Conservation (phyloP, 805 yeast species). For the Metschnikowia baotianmanensis region DNA sequence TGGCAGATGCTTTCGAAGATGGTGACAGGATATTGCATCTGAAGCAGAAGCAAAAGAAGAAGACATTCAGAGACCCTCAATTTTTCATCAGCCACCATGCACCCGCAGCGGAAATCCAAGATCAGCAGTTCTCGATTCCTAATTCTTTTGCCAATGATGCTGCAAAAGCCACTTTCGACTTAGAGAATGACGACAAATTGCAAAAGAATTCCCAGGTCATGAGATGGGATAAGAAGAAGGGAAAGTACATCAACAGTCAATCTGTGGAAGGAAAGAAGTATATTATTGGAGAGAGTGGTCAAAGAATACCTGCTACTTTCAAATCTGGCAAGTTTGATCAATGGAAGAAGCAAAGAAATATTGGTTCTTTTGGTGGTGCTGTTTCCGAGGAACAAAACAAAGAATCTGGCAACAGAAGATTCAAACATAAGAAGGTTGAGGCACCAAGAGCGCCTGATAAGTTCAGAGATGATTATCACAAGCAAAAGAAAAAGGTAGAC, state of each 20-base stretch:
- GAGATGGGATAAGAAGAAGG: constrained; percentile 92
- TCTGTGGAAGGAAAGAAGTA: constrained; percentile 74
- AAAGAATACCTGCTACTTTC: constrained; percentile 85
- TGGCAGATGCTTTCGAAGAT: constrained; percentile 50
- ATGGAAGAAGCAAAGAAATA: constrained; percentile 76
- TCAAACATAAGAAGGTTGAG: constrained; percentile 67
- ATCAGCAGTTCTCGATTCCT: constrained; percentile 59
- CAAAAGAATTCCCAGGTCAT: constrained; percentile 68
- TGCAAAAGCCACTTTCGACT: constrained; percentile 79
- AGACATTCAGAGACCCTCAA: constrained; percentile 68
- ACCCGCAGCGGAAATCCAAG: constrained; percentile 74
- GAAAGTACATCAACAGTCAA: constrained; percentile 78
- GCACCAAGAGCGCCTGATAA: constrained; percentile 94
- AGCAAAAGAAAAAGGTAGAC: constrained; percentile 77
- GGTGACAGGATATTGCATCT: constrained; percentile 41
- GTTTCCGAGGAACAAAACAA: constrained; percentile 17
- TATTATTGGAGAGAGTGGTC: constrained; percentile 94
- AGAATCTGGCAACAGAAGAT: constrained; percentile 40
- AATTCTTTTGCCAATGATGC: constrained; percentile 80
- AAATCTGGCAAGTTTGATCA: constrained; percentile 88
- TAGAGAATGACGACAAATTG: constrained; percentile 72
- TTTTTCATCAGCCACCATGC: constrained; percentile 89
- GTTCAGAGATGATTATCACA: constrained; percentile 79
- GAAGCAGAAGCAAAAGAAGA: constrained; percentile 28
- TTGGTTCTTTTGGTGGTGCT: constrained; percentile 38